Percentiles rank a stretch among this genome's conserved stretches.
phyloP scores from a whole-genome alignment of 139 green algal genomes.

The Chlamydomonas schloesseri region DNA sequence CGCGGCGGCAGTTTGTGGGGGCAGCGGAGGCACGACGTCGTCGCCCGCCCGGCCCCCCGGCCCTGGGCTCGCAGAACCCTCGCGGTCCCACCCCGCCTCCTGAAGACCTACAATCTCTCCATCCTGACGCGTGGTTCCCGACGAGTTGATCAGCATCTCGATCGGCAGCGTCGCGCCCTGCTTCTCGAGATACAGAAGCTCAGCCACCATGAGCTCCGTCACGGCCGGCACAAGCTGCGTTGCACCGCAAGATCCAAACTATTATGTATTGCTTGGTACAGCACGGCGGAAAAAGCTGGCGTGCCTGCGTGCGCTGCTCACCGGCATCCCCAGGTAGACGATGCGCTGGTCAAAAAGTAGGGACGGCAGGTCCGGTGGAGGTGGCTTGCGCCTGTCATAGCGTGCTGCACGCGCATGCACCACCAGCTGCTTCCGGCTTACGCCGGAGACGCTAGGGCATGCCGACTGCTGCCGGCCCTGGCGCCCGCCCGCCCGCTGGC shows the following conservation, averaged over 20 bases:
- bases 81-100: background rate
- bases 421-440: conserved; percentile 18
- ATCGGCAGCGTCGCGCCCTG: conserved; percentile 88
- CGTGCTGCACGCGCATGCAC: conserved; percentile 47
- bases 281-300: background rate
- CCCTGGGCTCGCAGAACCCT: background rate
- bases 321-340: conserved; percentile 98
- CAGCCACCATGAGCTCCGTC: conserved; percentile 98
- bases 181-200: conserved; percentile 98
- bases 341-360: conserved; percentile 97
- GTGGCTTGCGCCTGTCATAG: conserved; percentile 64
- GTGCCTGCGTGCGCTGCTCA: conserved; percentile 35
- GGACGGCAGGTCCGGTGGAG: conserved; percentile 97
- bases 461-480: background rate
- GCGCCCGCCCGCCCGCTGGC: conserved; percentile 3
- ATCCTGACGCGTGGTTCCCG: conserved; percentile 80
- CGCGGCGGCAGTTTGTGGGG: no score
- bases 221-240: conserved; percentile 95
- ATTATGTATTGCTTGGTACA: background rate
- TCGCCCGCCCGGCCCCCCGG: no score
- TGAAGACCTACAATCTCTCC: conserved; percentile 69
- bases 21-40: no score
- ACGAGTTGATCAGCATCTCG: conserved; percentile 99
- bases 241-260: background rate
- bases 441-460: no score